Percentiles rank a stretch among this genome's conserved stretches.
These are phyloP conservation scores for Ogataea hybrid DNA, from an alignment of 1,139 yeast genomes.

Conservation along the genomic window DNA sequence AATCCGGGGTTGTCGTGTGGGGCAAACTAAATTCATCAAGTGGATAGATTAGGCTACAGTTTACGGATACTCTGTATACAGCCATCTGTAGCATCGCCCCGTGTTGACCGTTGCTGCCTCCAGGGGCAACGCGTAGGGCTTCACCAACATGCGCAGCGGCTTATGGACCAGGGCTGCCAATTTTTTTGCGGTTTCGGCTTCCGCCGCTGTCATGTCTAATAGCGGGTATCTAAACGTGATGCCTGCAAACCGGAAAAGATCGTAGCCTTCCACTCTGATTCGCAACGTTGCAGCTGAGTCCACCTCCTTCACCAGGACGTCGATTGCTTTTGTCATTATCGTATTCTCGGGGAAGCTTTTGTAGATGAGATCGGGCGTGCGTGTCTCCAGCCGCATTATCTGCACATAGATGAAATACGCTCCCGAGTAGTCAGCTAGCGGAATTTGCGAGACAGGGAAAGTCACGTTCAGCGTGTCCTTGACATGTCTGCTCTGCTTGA, in stretches of 20 bases:
- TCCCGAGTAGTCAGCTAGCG: slow-evolving; percentile 7
- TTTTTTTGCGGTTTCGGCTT: slow-evolving; percentile 6
- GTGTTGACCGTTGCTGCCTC: not conserved
- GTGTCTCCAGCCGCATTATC: slow-evolving; percentile 5
- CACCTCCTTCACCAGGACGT: slow-evolving; percentile 1
- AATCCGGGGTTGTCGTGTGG: slow-evolving; percentile 12
- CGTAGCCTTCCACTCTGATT: slow-evolving; percentile 3
- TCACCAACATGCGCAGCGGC: slow-evolving; percentile 6
- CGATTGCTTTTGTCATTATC: not conserved
- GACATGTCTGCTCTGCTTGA: too few species aligned
- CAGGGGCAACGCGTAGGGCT: not conserved
- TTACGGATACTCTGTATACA: slow-evolving; percentile 1
- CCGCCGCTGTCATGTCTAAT: slow-evolving; percentile 2
- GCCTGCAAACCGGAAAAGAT: slow-evolving; percentile 4
- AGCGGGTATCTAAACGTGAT: slow-evolving; percentile 2
- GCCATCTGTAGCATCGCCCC: not conserved
- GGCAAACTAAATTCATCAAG: not conserved
- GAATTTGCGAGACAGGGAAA: slow-evolving; percentile 2
- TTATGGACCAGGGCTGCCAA: slow-evolving; percentile 3
- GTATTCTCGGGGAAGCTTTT: not conserved
- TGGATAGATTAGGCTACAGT: slow-evolving; percentile 1
- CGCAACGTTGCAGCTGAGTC: slow-evolving; percentile 1
- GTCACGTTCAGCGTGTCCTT: not conserved
- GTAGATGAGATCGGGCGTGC: slow-evolving; percentile 5
- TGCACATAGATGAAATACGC: slow-evolving; percentile 12